A percentile compares a stretch with the other conserved stretches of the same genome.
Evolutionary conservation across 2,329 filamentous ascomycete genomes (phyloP).

Genomic region (Phyllosticta paracitricarpa): DNA sequence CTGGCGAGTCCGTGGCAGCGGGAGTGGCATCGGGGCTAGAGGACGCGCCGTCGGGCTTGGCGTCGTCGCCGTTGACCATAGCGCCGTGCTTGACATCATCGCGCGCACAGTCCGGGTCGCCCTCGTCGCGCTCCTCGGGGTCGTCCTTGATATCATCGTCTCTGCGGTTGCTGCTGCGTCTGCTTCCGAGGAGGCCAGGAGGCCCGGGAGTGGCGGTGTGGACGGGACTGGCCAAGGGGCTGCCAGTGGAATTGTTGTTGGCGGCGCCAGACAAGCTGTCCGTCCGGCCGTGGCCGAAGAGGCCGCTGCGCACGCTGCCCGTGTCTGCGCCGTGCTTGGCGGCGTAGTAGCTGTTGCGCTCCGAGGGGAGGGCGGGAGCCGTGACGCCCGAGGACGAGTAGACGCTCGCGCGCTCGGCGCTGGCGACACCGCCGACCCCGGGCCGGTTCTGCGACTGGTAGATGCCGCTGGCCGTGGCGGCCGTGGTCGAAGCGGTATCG

Average conservation of each 20-base stretch:
- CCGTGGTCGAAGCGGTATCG: conserved; percentile 38
- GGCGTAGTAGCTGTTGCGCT: conserved; percentile 73
- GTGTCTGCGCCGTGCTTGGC: conserved; percentile 51
- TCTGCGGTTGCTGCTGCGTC: conserved; percentile 8
- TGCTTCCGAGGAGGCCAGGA: conserved; percentile 6
- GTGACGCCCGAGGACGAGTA: conserved; percentile 59
- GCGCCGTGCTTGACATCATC: not conserved
- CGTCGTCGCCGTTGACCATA: not conserved
- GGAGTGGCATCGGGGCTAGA: not conserved
- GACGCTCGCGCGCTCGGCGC: conserved; percentile 63
- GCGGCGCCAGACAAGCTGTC: conserved; percentile 69
- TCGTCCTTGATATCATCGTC: conserved; percentile 7
- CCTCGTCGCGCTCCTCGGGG: conserved; percentile 6
- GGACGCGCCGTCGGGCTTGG: not conserved
- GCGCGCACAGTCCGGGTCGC: not conserved
- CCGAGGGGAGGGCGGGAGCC: conserved; percentile 56
- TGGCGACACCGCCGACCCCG: conserved; percentile 44
- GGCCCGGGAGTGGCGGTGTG: not conserved
- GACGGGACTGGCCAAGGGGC: conserved; percentile 49
- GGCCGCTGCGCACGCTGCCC: conserved; percentile 67
- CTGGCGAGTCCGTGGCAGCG: not conserved
- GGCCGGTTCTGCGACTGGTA: conserved; percentile 44
- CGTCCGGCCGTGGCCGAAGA: conserved; percentile 65
- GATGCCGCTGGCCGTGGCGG: conserved; percentile 39
- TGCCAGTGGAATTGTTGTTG: conserved; percentile 39